Percentiles rank a stretch among this genome's conserved stretches.
These are phyloP conservation scores for Blastocystis sp. DNA, from an alignment of 352 stramenopile species.

Conservation along the genomic window DNA sequence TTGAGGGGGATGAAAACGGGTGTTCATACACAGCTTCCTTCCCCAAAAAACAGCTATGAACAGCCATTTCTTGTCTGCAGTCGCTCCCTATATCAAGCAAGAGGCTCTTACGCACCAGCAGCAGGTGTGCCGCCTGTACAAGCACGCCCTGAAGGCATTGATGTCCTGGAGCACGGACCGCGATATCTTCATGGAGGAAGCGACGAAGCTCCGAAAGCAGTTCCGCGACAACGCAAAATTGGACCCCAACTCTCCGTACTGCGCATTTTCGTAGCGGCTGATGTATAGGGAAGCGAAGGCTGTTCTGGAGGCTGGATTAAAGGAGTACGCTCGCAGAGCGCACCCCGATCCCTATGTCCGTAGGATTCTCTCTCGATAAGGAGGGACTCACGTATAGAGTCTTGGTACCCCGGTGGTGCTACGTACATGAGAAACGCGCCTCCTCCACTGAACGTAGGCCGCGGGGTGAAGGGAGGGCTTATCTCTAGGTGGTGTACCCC, in stretches of 20 bases:
- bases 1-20: neutral
- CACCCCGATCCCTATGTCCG: constrained; percentile 68
- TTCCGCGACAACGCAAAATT: constrained; percentile 62
- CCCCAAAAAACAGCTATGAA: constrained; percentile 59
- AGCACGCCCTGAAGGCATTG: constrained; percentile 50
- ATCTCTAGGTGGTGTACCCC: constrained; percentile 67
- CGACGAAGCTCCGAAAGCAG: constrained; percentile 28
- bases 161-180: constrained; percentile 63
- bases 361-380: constrained; percentile 13
- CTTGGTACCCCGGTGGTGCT: constrained; percentile 66
- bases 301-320: constrained; percentile 53
- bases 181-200: constrained; percentile 65
- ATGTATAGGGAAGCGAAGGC: constrained; percentile 55
- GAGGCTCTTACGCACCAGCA: constrained; percentile 65
- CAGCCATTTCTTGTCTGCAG: constrained; percentile 68
- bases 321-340: constrained; percentile 24
- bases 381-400: constrained; percentile 6
- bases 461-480: neutral
- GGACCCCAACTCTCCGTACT: constrained; percentile 62
- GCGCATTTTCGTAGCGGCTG: neutral
- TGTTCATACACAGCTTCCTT: constrained; percentile 5
- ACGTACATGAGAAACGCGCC: constrained; percentile 68
- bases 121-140: constrained; percentile 62
- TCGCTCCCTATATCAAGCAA: constrained; percentile 66
- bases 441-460: constrained; percentile 65